Conservation (phyloP, 257 asterid species). For the Scutellaria minor region DNA sequence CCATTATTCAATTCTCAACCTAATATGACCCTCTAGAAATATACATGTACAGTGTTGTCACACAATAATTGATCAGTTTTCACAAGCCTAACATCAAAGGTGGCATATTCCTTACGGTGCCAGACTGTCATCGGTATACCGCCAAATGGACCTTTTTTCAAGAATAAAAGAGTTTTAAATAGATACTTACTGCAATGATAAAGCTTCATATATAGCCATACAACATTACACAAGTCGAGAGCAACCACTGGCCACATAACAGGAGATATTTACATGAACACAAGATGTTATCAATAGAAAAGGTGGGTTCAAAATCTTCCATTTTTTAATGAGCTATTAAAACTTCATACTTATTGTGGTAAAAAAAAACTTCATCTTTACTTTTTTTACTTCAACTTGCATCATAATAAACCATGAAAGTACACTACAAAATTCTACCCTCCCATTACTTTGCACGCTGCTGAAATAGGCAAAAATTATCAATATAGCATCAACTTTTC, state of each 20-base stretch:
- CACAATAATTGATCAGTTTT: neutral
- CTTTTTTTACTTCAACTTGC: neutral
- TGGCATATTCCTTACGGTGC: neutral
- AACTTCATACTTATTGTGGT: neutral
- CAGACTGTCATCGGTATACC: neutral
- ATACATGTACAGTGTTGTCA: neutral
- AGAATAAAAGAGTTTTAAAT: neutral
- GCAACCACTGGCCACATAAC: constrained; percentile 19
- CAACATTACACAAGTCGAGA: constrained; percentile 10
- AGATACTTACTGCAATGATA: neutral
- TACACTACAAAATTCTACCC: neutral
- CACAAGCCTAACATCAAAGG: neutral
- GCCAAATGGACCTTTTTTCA: constrained; percentile 1
- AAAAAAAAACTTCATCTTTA: neutral
- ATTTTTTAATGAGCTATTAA: neutral
- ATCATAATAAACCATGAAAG: neutral
- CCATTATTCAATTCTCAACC: neutral
- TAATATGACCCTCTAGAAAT: neutral
- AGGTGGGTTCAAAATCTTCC: neutral
- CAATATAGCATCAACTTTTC: neutral
- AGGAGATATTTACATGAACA: neutral
- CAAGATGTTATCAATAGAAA: constrained; percentile 9
- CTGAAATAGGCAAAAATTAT: constrained; percentile 18
- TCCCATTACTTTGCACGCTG: constrained; percentile 10
- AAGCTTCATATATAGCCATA: neutral